Conservation (phyloP, 2,329 filamentous ascomycete species). For the Dothideomycetes sp. region DNA sequence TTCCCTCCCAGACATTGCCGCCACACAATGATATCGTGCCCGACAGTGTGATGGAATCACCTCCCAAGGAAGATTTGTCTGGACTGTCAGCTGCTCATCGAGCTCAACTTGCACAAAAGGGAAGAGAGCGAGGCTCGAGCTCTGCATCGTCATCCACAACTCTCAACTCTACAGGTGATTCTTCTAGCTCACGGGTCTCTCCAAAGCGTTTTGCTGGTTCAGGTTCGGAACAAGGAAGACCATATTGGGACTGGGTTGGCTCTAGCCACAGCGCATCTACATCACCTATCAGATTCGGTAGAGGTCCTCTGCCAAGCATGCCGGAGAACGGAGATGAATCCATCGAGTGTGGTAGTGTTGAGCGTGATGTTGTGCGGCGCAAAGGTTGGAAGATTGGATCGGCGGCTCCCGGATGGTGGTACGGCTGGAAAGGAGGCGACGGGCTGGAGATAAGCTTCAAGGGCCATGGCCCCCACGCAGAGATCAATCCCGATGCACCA, state of each 20-base stretch:
- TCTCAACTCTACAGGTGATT: too few species aligned
- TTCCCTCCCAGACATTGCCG: too few species aligned
- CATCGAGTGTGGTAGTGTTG: too few species aligned
- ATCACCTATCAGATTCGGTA: constrained; percentile 2
- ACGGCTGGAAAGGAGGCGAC: constrained; percentile 28
- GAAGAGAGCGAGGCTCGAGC: constrained; percentile 7
- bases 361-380: background rate
- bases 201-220: background rate
- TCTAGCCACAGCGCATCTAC: background rate
- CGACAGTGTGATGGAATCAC: too few species aligned
- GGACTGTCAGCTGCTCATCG: too few species aligned
- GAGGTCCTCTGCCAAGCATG: constrained; percentile 7
- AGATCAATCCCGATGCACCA: constrained; percentile 21
- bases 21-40: too few species aligned
- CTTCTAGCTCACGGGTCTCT: too few species aligned
- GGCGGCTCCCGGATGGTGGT: constrained; percentile 17
- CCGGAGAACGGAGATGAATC: background rate
- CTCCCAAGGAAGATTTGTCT: too few species aligned
- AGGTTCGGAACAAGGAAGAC: background rate
- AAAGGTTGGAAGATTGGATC: constrained; percentile 15
- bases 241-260: background rate
- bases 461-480: constrained; percentile 25
- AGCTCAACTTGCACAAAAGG: too few species aligned
- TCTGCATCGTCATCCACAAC: background rate
- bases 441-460: constrained; percentile 28